phyloP scores from a whole-genome alignment of 2,329 filamentous ascomycete genomes.

The Cordyceps javanica region DNA sequence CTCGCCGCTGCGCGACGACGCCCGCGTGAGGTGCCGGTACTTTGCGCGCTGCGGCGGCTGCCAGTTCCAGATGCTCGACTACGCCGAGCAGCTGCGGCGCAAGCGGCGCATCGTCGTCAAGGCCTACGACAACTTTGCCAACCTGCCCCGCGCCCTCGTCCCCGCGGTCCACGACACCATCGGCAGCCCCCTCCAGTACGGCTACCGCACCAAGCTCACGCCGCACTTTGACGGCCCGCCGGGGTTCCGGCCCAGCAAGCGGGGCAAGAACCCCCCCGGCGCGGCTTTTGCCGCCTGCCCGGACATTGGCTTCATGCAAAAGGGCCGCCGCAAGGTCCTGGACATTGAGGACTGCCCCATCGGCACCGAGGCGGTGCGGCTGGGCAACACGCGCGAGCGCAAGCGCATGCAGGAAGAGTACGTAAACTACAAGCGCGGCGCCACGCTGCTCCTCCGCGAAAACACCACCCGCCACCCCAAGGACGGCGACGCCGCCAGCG shows the following conservation, averaged over 20 bases:
- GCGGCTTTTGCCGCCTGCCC: constrained; percentile 57
- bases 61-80: constrained; percentile 96
- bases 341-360: constrained; percentile 98
- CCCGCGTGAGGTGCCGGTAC: constrained; percentile 74
- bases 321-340: constrained; percentile 71
- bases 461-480: constrained; percentile 65
- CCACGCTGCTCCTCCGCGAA: constrained; percentile 84
- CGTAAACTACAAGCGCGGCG: constrained; percentile 68
- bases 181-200: constrained; percentile 82
- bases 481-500: constrained; percentile 25
- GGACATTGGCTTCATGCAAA: constrained; percentile 83
- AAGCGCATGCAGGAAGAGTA: constrained; percentile 66
- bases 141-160: constrained; percentile 67
- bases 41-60: constrained; percentile 85
- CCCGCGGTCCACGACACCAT: constrained; percentile 79
- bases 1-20: constrained; percentile 70
- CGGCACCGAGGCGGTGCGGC: constrained; percentile 76
- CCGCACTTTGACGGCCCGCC: constrained; percentile 87
- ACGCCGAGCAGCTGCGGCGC: constrained; percentile 74
- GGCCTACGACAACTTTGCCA: constrained; percentile 86
- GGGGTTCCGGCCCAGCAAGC: constrained; percentile 40
- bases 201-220: constrained; percentile 93
- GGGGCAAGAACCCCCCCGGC: constrained; percentile 30
- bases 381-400: constrained; percentile 75
- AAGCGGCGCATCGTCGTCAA: constrained; percentile 86